Base-by-base conservation (phyloP, 371 early-diverging fungal species). In the Furculomyces boomerangus region DNA sequence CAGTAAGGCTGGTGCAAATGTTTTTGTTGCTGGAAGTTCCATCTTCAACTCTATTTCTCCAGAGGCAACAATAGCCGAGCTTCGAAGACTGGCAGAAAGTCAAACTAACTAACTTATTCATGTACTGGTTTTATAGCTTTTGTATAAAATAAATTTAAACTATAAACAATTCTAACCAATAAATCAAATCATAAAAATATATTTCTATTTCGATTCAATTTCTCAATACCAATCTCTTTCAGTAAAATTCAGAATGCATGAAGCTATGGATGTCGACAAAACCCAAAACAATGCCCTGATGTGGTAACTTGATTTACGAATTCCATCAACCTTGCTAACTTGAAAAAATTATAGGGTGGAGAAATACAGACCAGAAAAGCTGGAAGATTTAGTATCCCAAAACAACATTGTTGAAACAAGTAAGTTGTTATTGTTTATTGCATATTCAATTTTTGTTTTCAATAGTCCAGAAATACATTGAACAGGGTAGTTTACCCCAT, bases 21-120 rank as follows among this genome's bases (percentile, higher is more conserved):
- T 93, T 16, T 90, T 96, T 71, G 98, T 99, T n/a, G 87, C 96
- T 26, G 99, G 99, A 22, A 93, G 95, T 16, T 83, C 86, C 20
- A 81, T 98, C 30, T 99, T 96, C 72, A 83, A 85, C 61, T 80
- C 90, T 2, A 59, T 72, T 24, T 72, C 80, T 27, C 90, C 90
- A 5, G 64, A 68, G 22, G 79, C 75, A 3, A 84, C 85, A 10
- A 93, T 94, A 47, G 57, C 65, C 37, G 70, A 65, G 16, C 77
- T 89, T 58, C 77, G 81, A 18, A 51, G n/a, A 25, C n/a, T 51
- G n/a, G 52, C 52, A 35, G 52, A 51, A 20, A 2, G 2, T 57
- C 71, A 73, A 35, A 74, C 73, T 27, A 78, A 85, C 55, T 74
- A 79, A 50, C 63, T 43, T 3, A 60, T 45, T 1, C 58, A 56